These are phyloP conservation scores for Podaxis rugospora DNA, from an alignment of 768 basidiomycete species.

Conservation along the genomic window DNA sequence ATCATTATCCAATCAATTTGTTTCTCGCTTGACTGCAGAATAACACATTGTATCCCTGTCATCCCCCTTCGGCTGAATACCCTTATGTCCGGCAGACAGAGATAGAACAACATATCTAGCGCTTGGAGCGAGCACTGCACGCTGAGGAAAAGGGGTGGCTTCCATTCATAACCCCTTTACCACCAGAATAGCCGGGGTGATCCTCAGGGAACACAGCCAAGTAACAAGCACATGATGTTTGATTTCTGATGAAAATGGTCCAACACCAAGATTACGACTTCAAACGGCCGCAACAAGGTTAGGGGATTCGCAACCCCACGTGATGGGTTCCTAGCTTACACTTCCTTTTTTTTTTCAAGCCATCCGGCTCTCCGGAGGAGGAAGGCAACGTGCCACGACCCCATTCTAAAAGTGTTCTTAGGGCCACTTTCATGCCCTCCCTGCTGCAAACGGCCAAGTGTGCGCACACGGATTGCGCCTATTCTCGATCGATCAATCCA, in stretches of 20 bases:
- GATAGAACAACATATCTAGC: background rate
- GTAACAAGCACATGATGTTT: background rate
- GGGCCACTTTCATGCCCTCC: background rate
- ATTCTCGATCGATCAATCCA: background rate
- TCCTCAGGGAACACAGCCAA: too few species aligned
- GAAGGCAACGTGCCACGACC: background rate
- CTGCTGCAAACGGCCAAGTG: background rate
- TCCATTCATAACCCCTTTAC: too few species aligned
- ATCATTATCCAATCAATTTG: background rate
- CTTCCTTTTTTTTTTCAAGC: background rate
- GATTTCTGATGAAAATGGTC: background rate
- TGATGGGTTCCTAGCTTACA: background rate
- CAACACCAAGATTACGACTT: too few species aligned
- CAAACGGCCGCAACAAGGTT: background rate
- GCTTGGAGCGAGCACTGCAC: background rate
- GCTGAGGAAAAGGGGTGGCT: background rate
- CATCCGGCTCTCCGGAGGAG: background rate
- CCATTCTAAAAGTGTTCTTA: background rate
- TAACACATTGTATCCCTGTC: background rate
- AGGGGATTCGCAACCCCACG: background rate
- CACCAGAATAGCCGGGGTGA: too few species aligned
- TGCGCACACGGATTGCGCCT: background rate
- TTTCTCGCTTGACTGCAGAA: background rate
- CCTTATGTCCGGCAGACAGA: background rate
- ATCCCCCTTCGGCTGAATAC: background rate